A percentile compares a stretch with the other conserved stretches of the same genome.
These are phyloP conservation scores for Adansonia rubrostipa DNA, from an alignment of 441 rosid species.

Conservation along the genomic window DNA sequence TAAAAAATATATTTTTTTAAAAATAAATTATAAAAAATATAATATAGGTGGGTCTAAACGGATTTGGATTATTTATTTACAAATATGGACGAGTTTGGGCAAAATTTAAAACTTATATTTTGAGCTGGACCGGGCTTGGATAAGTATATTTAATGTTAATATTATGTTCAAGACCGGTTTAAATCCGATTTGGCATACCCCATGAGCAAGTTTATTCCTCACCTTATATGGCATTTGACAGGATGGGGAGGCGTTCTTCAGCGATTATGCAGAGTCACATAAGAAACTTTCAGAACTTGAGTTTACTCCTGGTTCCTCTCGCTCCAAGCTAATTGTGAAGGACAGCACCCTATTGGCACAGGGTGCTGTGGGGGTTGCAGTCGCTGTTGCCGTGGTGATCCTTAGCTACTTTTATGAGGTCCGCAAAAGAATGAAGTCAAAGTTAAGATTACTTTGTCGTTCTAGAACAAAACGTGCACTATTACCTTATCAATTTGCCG, in stretches of 20 bases:
- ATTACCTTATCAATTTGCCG: not conserved
- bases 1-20: too few relatives aligned
- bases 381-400: slow-evolving; percentile 79
- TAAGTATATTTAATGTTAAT: too few relatives aligned
- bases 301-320: slow-evolving; percentile 53
- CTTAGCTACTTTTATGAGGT: slow-evolving; percentile 77
- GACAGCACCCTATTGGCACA: slow-evolving; percentile 67
- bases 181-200: too few relatives aligned
- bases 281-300: slow-evolving; percentile 94
- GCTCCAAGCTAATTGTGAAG: slow-evolving; percentile 41
- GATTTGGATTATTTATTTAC: too few relatives aligned
- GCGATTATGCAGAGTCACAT: slow-evolving; percentile 72
- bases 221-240: slow-evolving; percentile 31
- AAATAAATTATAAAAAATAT: too few relatives aligned
- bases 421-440: slow-evolving; percentile 63
- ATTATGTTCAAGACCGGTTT: too few relatives aligned
- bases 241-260: slow-evolving; percentile 86
- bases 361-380: slow-evolving; percentile 74
- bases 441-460: not conserved
- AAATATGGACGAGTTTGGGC: too few relatives aligned
- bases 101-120: too few relatives aligned
- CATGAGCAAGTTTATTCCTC: not conserved
- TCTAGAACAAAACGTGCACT: not conserved
- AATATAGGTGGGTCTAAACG: too few relatives aligned
- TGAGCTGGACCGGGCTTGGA: too few relatives aligned